phyloP scores from a whole-genome alignment of 768 basidiomycete species.

The Rhizopogon sp. region DNA sequence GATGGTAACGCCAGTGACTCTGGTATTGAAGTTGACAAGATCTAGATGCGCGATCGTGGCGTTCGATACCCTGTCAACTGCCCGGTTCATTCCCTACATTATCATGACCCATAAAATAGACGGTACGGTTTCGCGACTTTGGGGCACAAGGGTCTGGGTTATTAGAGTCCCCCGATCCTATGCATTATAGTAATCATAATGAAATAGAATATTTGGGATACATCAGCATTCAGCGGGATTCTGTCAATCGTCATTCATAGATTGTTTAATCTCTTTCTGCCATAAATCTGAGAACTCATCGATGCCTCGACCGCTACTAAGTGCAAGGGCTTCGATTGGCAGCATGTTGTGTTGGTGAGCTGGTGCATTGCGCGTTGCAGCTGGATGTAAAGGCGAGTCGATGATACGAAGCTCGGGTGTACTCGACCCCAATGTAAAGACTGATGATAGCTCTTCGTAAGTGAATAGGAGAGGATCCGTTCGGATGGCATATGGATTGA shows the following conservation, averaged over 20 bases:
- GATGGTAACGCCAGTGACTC: conserved; percentile 60
- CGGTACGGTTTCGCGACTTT: background rate
- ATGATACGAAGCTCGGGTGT: conserved; percentile 56
- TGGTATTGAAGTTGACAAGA: conserved; percentile 51
- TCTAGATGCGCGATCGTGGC: conserved; percentile 15
- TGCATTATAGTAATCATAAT: background rate
- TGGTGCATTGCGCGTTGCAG: conserved; percentile 62
- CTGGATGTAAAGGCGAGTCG: conserved; percentile 70
- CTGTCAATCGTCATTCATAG: conserved; percentile 12
- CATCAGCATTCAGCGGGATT: no score
- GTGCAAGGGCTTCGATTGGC: conserved; percentile 79
- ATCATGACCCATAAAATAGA: background rate
- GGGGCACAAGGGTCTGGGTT: background rate
- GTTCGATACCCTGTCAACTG: background rate
- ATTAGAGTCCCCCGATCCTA: background rate
- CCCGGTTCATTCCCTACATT: background rate
- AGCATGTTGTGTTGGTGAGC: conserved; percentile 84
- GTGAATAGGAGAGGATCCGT: conserved; percentile 89
- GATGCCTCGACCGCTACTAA: conserved; percentile 71
- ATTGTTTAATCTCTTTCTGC: conserved; percentile 47
- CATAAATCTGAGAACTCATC: conserved; percentile 68
- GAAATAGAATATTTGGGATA: background rate
- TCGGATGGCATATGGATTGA: conserved; percentile 80
- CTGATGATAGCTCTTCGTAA: conserved; percentile 63
- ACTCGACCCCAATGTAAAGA: conserved; percentile 21